These are phyloP conservation scores for Hsuehochloa calcarea DNA, from an alignment of 176 grass and related monocot genomes.

Conservation along the genomic window DNA sequence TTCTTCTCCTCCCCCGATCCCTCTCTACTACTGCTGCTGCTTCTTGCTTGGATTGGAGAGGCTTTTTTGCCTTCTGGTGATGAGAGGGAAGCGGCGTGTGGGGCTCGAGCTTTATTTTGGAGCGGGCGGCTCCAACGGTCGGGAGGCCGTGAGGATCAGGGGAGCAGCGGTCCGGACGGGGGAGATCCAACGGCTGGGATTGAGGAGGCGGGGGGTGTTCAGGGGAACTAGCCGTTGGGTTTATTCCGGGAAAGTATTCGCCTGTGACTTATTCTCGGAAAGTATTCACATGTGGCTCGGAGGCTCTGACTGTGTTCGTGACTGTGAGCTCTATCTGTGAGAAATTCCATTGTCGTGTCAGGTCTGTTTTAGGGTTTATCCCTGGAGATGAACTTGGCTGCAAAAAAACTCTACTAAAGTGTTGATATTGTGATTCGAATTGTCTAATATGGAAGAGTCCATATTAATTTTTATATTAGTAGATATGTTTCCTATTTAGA, in stretches of 20 bases:
- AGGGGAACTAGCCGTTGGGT: conserved; percentile 53
- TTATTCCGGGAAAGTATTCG: not conserved
- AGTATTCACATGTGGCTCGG: not conserved
- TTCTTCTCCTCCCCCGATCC: not conserved
- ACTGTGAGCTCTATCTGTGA: not conserved
- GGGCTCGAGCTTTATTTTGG: conserved; percentile 6
- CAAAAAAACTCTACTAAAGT: no score
- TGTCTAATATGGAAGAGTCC: no score
- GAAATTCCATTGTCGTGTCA: not conserved
- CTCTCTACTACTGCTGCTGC: not conserved
- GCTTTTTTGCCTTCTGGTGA: not conserved
- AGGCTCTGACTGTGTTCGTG: not conserved
- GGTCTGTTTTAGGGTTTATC: not conserved
- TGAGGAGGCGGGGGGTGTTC: no score
- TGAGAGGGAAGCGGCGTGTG: not conserved
- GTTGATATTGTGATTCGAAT: no score
- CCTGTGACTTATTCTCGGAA: not conserved
- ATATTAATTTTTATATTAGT: no score
- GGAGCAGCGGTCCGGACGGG: conserved; percentile 28
- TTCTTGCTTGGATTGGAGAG: conserved; percentile 23
- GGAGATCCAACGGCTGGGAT: conserved; percentile 42
- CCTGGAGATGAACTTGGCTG: no score
- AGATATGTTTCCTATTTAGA: no score
- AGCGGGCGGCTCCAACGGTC: conserved; percentile 44
- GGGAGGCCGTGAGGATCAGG: not conserved